Base-by-base conservation (phyloP, 1,284 basidiomycete species). In the Fistulinella cinereoalba region DNA sequence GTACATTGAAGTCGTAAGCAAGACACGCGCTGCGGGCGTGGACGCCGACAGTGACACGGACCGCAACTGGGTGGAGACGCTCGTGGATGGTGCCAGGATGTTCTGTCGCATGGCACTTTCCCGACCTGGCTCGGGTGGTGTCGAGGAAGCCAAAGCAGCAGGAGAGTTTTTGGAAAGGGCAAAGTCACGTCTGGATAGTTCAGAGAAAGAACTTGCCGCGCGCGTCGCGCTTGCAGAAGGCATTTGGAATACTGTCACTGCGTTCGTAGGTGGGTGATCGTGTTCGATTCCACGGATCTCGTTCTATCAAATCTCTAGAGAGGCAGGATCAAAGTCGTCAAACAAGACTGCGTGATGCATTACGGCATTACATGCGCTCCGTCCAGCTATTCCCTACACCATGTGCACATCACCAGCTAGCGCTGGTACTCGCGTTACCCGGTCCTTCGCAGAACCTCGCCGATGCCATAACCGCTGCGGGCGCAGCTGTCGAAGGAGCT, bases 1-100 rank as follows among this genome's bases (percentile, higher is more conserved):
- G 24, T 97, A 97, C 60, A 76, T 87, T n/a, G 83, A 90, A 56
- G 76, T 95, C 11, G 88, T 92, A 11, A 75, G 83, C 43, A 95
- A 92, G 58, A 83, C 87, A 15, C 66, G 59, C 4, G 62, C 66
- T 36, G 72, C 71, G 16, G 64, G 64, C 28, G 58, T 65, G 12
- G 70, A 72, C n/a, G 72, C 73, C 23, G 74, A 76, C 33, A 60
- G 59, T 16, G 83, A 92, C 56, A 76, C 75, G 0, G 80, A 89
- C 52, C 61, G 62, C 11, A 65, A 76, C 37, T 94, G 92, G 79
- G 79, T 93, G 6, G 74, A 82, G 47, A 79, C 81, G 3, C 71
- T 93, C 9, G 72, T 89, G 1, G 78, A 83, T 29, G 93, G 92
- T 3, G 75, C 83, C 3, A 71, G 85, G 46, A 82, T 95, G 79